Conservation (phyloP, 2,329 filamentous ascomycete genomes). For the Magnaporthiopsis rhizophila region DNA sequence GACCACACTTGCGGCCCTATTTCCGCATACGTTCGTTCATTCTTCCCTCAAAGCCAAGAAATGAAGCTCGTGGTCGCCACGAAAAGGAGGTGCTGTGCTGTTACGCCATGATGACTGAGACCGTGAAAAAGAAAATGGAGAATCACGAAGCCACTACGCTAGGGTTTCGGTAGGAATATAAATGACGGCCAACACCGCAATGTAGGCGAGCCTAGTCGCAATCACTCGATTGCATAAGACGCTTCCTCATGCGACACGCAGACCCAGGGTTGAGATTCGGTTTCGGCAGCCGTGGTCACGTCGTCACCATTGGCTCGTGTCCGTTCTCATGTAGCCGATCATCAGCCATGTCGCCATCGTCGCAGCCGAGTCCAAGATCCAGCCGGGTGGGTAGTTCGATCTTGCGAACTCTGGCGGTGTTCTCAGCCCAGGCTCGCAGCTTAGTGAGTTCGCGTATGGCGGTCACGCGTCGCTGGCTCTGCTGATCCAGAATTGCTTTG, state of each 20-base stretch:
- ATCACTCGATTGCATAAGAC: background rate
- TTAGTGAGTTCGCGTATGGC: slow-evolving; percentile 75
- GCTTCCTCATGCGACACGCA: too few species aligned
- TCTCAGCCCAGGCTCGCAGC: slow-evolving; percentile 79
- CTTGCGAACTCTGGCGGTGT: slow-evolving; percentile 40
- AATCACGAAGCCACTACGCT: background rate
- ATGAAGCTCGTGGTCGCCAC: background rate
- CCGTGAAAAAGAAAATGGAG: background rate
- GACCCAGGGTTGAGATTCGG: background rate
- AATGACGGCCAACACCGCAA: background rate
- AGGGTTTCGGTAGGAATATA: background rate
- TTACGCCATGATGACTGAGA: background rate
- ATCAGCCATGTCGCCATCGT: slow-evolving; percentile 24
- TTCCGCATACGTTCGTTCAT: background rate
- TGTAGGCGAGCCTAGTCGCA: background rate
- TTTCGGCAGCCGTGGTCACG: slow-evolving; percentile 22
- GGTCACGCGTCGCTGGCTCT: slow-evolving; percentile 67
- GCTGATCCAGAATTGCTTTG: slow-evolving; percentile 70
- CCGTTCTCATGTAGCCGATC: slow-evolving; percentile 28
- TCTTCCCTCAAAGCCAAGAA: background rate
- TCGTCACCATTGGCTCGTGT: slow-evolving; percentile 45
- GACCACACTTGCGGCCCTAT: background rate
- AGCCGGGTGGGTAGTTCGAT: slow-evolving; percentile 32
- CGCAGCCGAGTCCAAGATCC: slow-evolving; percentile 29
- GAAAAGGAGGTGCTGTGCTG: background rate